Evolutionary conservation across 2,329 filamentous ascomycete genomes (phyloP).

Genomic region (Gaeumannomyces sp.): DNA sequence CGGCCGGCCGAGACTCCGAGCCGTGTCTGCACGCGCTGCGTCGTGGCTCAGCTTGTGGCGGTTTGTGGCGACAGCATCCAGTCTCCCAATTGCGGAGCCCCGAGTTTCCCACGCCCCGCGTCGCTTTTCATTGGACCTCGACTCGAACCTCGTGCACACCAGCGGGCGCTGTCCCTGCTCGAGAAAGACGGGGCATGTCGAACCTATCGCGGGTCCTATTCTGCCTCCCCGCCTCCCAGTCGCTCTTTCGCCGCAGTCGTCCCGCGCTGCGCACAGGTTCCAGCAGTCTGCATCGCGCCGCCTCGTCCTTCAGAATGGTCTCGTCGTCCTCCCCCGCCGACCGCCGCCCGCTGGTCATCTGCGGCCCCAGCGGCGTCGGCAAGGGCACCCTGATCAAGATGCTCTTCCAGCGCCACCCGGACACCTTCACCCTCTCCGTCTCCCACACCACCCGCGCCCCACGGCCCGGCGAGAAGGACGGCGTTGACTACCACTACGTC

Average conservation of each 20-base stretch:
- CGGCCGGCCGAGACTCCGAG: too few relatives aligned
- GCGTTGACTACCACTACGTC: conserved; percentile 76
- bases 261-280: not conserved
- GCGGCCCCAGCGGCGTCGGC: conserved; percentile 71
- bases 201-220: conserved; percentile 2
- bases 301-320: not conserved
- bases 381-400: conserved; percentile 74
- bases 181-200: conserved; percentile 7
- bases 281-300: conserved; percentile 5
- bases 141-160: not conserved
- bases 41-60: not conserved
- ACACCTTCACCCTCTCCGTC: conserved; percentile 49
- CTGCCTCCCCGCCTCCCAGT: conserved; percentile 4
- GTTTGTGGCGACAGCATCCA: not conserved
- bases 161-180: conserved; percentile 4
- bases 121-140: not conserved
- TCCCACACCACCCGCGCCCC: conserved; percentile 77
- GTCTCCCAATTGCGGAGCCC: not conserved
- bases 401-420: conserved; percentile 53
- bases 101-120: not conserved
- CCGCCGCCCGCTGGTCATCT: conserved; percentile 66
- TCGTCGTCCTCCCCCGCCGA: conserved; percentile 30
- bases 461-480: conserved; percentile 67
- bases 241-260: not conserved
- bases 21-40: too few relatives aligned